phyloP scores from a whole-genome alignment of 306 rosid genomes.

The Prosopis cineraria region DNA sequence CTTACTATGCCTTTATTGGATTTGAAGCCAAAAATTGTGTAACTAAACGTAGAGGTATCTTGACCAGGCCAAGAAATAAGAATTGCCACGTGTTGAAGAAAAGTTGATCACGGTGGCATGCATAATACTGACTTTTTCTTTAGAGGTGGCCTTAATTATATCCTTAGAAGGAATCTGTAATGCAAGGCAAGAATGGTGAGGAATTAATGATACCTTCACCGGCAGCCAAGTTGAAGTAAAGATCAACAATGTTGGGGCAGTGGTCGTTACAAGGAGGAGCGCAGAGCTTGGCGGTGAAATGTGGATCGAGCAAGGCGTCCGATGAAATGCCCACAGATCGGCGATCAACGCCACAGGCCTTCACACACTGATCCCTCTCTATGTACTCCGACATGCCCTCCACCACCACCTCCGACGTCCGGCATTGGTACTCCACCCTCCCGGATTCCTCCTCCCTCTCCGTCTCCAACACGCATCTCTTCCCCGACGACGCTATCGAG shows the following conservation, averaged over 20 bases:
- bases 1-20: not conserved
- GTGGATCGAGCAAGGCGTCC: conserved; percentile 75
- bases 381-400: conserved; percentile 69
- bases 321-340: conserved; percentile 78
- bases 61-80: conserved; percentile 4
- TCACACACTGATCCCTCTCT: conserved; percentile 66
- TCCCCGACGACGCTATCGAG: conserved; percentile 81
- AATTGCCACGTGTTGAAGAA: conserved; percentile 18
- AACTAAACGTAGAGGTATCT: not conserved
- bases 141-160: not conserved
- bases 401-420: conserved; percentile 77
- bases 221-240: conserved; percentile 78
- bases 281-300: conserved; percentile 70
- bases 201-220: conserved; percentile 57
- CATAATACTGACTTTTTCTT: not conserved
- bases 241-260: conserved; percentile 78
- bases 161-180: no score
- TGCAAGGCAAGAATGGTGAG: no score
- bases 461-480: conserved; percentile 82
- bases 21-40: not conserved
- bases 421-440: conserved; percentile 56
- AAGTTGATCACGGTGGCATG: not conserved
- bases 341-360: conserved; percentile 77
- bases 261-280: conserved; percentile 64
- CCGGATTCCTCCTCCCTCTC: conserved; percentile 40